Evolutionary conservation across 208 protist genomes (phyloP).

Genomic region (Herpetomonas samuelpessoai): DNA sequence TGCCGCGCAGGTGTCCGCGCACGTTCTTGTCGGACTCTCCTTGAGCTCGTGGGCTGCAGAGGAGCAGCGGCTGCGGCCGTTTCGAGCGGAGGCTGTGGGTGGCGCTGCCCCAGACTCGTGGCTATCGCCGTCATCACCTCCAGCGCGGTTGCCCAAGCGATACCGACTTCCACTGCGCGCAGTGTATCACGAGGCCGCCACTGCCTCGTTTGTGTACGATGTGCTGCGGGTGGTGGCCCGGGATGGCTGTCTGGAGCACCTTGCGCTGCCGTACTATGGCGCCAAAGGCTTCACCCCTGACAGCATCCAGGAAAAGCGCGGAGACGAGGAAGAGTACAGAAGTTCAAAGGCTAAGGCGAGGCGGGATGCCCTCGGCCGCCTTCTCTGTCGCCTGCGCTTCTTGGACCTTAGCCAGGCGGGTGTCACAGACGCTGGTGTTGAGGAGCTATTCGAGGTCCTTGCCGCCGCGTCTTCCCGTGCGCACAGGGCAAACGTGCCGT

Average conservation of each 20-base stretch:
- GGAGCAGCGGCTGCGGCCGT: too few relatives aligned
- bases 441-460: neutral
- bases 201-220: neutral
- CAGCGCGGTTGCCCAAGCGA: neutral
- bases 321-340: too few relatives aligned
- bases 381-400: neutral
- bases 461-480: neutral
- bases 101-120: too few relatives aligned
- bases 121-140: too few relatives aligned
- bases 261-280: constrained; percentile 1
- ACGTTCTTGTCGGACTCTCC: neutral
- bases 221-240: neutral
- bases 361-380: neutral
- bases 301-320: too few relatives aligned
- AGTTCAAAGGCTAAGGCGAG: too few relatives aligned
- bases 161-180: neutral
- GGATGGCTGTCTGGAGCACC: neutral
- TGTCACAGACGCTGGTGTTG: neutral
- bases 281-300: neutral
- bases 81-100: too few relatives aligned
- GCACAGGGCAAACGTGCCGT: neutral
- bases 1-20: neutral
- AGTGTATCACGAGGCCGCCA: neutral
- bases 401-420: neutral
- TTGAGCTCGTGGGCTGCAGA: neutral